These are phyloP conservation scores for Coemansia guatemalensis DNA, from an alignment of 192 early-diverging fungal species.

Conservation along the genomic window DNA sequence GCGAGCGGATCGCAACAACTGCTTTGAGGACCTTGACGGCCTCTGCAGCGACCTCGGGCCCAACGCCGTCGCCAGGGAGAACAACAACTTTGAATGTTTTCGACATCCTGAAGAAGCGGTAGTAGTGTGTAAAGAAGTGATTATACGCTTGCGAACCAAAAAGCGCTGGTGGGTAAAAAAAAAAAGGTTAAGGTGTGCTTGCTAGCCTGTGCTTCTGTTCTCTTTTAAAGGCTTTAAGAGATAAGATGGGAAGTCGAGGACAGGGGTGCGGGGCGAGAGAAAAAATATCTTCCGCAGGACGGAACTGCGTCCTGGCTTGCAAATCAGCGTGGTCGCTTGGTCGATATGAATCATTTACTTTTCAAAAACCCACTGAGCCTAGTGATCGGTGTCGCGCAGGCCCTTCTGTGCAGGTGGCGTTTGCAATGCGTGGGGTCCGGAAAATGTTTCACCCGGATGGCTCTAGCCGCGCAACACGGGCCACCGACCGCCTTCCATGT, in stretches of 20 bases:
- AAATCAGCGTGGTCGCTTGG: not conserved
- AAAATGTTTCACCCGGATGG: slow-evolving; percentile 6
- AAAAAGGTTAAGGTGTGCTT: not conserved
- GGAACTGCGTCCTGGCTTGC: not conserved
- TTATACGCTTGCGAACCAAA: slow-evolving; percentile 8
- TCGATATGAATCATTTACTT: not conserved
- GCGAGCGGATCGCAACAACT: slow-evolving; percentile 64
- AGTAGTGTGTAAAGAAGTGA: not conserved
- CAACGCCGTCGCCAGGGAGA: slow-evolving; percentile 92
- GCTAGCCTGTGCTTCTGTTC: not conserved
- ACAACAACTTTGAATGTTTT: slow-evolving; percentile 65
- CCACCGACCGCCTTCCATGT: slow-evolving; percentile 36
- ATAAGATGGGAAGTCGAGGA: not conserved
- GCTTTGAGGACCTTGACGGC: slow-evolving; percentile 87
- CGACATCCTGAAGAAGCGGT: slow-evolving; percentile 22
- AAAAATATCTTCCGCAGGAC: not conserved
- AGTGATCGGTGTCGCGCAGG: too few relatives aligned
- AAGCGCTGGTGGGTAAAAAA: slow-evolving; percentile 28
- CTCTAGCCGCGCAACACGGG: slow-evolving; percentile 6
- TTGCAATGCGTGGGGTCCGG: not conserved
- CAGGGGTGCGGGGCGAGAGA: not conserved
- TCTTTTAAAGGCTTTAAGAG: not conserved
- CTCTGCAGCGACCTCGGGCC: slow-evolving; percentile 92
- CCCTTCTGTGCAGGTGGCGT: too few relatives aligned
- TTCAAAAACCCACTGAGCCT: not conserved